Evolutionary conservation across 345 rosid genomes (phyloP).

Genomic region (Schrenkiella parvula): DNA sequence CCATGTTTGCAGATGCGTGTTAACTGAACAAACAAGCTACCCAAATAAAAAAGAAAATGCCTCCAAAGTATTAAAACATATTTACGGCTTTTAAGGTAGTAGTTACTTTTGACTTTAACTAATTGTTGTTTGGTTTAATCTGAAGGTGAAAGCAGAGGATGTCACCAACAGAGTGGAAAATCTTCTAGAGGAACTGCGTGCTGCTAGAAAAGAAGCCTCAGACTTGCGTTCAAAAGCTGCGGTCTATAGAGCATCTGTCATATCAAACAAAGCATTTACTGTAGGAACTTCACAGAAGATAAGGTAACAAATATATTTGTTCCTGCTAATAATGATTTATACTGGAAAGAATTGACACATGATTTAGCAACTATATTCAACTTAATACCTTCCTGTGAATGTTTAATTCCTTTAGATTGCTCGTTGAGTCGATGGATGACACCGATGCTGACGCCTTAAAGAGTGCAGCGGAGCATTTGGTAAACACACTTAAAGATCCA

Average conservation of each 20-base stretch:
- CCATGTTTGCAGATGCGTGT: not conserved
- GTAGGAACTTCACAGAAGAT: constrained; percentile 56
- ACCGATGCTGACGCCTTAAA: constrained; percentile 80
- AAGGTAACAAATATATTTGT: constrained; percentile 38
- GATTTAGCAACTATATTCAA: not conserved
- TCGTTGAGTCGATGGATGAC: constrained; percentile 80
- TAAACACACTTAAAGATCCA: constrained; percentile 67
- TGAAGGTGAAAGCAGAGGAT: constrained; percentile 91
- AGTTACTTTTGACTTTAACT: not conserved
- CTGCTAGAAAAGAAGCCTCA: constrained; percentile 65
- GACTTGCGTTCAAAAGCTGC: constrained; percentile 75
- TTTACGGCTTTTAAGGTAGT: not conserved
- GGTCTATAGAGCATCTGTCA: constrained; percentile 61
- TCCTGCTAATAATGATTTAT: not conserved
- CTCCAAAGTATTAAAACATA: not conserved
- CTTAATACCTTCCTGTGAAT: not conserved
- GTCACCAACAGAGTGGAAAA: constrained; percentile 75
- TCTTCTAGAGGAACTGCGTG: constrained; percentile 71
- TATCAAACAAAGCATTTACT: constrained; percentile 57
- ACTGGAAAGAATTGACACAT: not conserved
- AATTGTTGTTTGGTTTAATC: constrained; percentile 3
- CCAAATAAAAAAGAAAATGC: not conserved
- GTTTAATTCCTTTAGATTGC: constrained; percentile 47
- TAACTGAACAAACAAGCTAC: not conserved
- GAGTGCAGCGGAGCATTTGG: constrained; percentile 74